Base-by-base conservation (phyloP, 1,284 basidiomycete genomes). In the Cystobasidium slooffiae region DNA sequence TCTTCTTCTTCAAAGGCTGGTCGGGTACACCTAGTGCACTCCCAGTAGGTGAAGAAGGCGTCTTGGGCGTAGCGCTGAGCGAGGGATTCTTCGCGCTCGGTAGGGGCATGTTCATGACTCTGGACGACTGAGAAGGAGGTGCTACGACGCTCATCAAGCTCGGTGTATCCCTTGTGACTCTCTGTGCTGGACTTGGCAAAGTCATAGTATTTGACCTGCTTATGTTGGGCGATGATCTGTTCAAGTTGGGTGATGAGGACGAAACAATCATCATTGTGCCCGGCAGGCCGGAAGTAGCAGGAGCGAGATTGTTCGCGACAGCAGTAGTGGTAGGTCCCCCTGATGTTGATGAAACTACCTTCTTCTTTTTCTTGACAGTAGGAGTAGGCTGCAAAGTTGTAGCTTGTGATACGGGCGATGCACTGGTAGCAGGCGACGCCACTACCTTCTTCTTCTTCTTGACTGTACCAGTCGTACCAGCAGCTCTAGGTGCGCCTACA, bases 331-430 rank as follows among this genome's bases (percentile, higher is more conserved):
- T 59, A 6, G 56, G 56, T 6, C 56, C 56, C 5, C 31, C 18
- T 39, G 37, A n/a, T 14, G 53, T 46, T 22, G 66, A n/a, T 16
- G 66, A 51, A 14, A 41, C 65, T 3, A 68, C 61, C 70, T 69
- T 75, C 53, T 75, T 76, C 64, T 66, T 66, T 39, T 72, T 76
- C 39, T 66, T 66, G 64, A 66, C 64, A 6, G 56, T 59, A n/a
- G 37, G 37, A 43, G 56, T 18, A 43, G 56, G 56, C 56, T 59
- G 56, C n/a, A 59, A n/a, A 6, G 56, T 41, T 9, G 56, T 52
- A 52, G 49, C 44, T 47, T 64, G 44, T 41, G 66, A 68, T 22
- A 56, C 53, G 20, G 66, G 66, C 10, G 51, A 46, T 14, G 49
- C 53, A 37, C 53, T 51, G 18, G 62, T 43, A n/a, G 46, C 64